A percentile compares a stretch with the other conserved stretches of the same genome.
Evolutionary conservation across 345 rosid genomes (phyloP).

Genomic region (Corchorus capsularis): DNA sequence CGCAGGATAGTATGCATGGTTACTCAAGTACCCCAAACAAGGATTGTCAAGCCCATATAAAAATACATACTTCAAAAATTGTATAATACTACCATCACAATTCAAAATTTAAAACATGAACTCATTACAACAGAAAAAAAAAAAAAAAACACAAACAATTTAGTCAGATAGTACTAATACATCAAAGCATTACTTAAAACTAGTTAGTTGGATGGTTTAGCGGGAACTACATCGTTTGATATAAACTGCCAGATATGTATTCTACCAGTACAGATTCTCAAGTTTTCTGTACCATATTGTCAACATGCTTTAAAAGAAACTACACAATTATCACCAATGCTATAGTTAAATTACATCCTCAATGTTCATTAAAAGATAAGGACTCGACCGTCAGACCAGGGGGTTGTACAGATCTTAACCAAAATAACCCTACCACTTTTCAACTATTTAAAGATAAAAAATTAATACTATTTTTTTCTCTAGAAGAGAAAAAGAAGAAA

Average conservation of each 20-base stretch:
- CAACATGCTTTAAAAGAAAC: background rate
- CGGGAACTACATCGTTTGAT: background rate
- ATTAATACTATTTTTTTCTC: too few species aligned
- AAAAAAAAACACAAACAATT: background rate
- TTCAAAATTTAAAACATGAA: background rate
- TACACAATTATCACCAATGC: background rate
- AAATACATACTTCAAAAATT: background rate
- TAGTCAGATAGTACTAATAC: background rate
- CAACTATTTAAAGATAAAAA: too few species aligned
- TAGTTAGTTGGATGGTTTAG: background rate
- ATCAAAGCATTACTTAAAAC: background rate
- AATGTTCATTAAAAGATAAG: background rate
- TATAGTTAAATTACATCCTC: background rate
- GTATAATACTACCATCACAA: background rate
- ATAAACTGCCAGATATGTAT: background rate
- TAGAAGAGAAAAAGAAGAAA: background rate
- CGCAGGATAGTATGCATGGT: background rate
- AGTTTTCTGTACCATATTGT: background rate
- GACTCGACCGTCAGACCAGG: background rate
- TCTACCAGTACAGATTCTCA: background rate
- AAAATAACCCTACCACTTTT: background rate
- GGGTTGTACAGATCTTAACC: background rate
- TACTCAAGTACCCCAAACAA: background rate
- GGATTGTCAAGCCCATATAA: background rate
- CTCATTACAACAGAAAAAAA: background rate